phyloP scores from a whole-genome alignment of 1,284 basidiomycete species.

The Trichosporon sp. region DNA sequence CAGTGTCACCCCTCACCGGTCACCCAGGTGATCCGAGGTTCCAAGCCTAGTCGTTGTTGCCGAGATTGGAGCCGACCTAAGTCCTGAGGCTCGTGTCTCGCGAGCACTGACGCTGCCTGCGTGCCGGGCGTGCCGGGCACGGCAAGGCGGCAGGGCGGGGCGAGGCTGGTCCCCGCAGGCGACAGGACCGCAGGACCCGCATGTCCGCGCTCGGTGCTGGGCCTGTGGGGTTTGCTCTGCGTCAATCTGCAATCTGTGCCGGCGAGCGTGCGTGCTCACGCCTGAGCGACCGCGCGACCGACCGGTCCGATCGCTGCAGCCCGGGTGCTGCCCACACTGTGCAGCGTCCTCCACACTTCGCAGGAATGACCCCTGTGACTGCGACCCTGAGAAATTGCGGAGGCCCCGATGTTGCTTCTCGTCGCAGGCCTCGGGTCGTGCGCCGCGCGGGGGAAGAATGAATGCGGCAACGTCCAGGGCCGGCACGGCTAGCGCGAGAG shows the following conservation, averaged over 20 bases:
- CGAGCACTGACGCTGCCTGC: not conserved
- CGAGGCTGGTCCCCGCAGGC: too few species aligned
- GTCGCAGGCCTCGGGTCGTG: not conserved
- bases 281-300: not conserved
- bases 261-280: not conserved
- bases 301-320: not conserved
- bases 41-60: not conserved
- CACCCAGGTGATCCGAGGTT: not conserved
- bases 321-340: not conserved
- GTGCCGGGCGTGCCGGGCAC: not conserved
- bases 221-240: not conserved
- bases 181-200: too few species aligned
- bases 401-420: not conserved
- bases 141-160: not conserved
- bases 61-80: conserved; percentile 3
- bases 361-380: conserved; percentile 3
- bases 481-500: not conserved
- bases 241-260: not conserved
- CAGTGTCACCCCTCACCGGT: not conserved
- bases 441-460: not conserved
- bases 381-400: not conserved
- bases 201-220: not conserved
- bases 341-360: not conserved
- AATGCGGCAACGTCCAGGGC: not conserved
- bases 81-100: not conserved